Evolutionary conservation across 1,284 basidiomycete species (phyloP), one percentile per base, ranked within the genome.

Genomic region (Tetrapyrgos nigripes): DNA sequence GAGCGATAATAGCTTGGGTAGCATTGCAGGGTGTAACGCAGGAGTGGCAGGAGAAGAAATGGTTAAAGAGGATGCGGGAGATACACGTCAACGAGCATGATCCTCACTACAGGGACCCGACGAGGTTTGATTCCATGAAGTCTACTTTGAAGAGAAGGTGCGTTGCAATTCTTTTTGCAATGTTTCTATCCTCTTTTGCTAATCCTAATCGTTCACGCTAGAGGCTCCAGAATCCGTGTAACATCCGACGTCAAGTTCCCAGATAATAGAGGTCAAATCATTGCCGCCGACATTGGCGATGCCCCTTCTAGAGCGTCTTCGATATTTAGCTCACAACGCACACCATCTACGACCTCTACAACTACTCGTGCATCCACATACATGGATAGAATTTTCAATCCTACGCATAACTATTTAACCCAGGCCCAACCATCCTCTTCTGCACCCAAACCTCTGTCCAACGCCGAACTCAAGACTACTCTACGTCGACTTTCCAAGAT

Each of bases 21-120:
- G 85, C 89, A 1, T 74, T 93, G 43, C 91, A 93, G 66, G 87
- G 87, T 37, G 86, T 91, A 40, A 93, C 91, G 1, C 84, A 87
- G 66, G 85, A 90, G 65, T 91, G 87, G 81, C 88, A 91, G 61
- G 90, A 92, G 70, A 79, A 80, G 64, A 76, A 73, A 45, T 91
- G 89, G 88, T 82, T 88, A 57, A 78, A 78, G 64, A 76, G 83
- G 66, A 76, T 92, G 61, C 80, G 77, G 55, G 90, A 92, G 69
- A 83, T 93, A 21, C 79, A 84, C 59, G 81, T 90, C 23, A 8
- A n/a, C 4, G 14, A 8, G 51, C 81, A 83, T 47, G 81, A 84
- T 55, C 73, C 78, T 49, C 76, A 64, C 45, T 17, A 11, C 14
- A 48, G 29, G 35, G 50, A 52, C 14, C 11, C 56, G 13, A 31